A percentile compares a stretch with the other conserved stretches of the same genome.
Evolutionary conservation across 2,329 filamentous ascomycete genomes (phyloP).

Genomic region (Arthrobotrys pseudoclavata): DNA sequence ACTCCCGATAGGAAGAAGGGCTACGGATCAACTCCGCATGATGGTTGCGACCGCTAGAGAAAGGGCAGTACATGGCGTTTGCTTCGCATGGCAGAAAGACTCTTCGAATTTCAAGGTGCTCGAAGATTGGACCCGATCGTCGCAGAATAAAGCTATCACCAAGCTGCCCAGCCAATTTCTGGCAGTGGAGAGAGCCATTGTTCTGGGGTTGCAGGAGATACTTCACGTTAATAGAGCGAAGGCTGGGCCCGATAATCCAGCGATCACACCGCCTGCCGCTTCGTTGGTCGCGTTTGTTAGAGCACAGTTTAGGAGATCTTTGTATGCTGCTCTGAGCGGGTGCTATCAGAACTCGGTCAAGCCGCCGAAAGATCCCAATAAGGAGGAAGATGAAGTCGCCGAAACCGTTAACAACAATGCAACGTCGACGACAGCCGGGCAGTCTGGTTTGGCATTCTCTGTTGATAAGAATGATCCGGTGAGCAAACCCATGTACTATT

Average conservation of each 20-base stretch:
- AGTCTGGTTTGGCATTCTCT: constrained; percentile 55
- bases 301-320: constrained; percentile 89
- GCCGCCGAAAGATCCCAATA: constrained; percentile 74
- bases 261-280: constrained; percentile 86
- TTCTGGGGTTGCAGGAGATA: constrained; percentile 93
- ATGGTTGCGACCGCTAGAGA: constrained; percentile 85
- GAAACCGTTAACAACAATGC: constrained; percentile 65
- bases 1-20: constrained; percentile 72
- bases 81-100: constrained; percentile 91
- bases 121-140: constrained; percentile 90
- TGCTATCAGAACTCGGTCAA: constrained; percentile 97
- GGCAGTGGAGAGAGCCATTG: constrained; percentile 83
- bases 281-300: constrained; percentile 93
- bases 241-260: constrained; percentile 77
- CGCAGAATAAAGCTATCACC: constrained; percentile 86
- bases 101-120: constrained; percentile 91
- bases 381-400: constrained; percentile 70
- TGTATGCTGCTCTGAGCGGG: constrained; percentile 93
- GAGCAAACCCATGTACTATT: constrained; percentile 1
- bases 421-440: constrained; percentile 40
- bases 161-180: constrained; percentile 90
- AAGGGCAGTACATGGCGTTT: constrained; percentile 85
- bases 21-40: constrained; percentile 78
- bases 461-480: constrained; percentile 59
- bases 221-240: constrained; percentile 90